A percentile compares a stretch with the other conserved stretches of the same genome.
These are phyloP conservation scores for Cyclotella atomus DNA, from an alignment of 108 stramenopile species.

Conservation along the genomic window DNA sequence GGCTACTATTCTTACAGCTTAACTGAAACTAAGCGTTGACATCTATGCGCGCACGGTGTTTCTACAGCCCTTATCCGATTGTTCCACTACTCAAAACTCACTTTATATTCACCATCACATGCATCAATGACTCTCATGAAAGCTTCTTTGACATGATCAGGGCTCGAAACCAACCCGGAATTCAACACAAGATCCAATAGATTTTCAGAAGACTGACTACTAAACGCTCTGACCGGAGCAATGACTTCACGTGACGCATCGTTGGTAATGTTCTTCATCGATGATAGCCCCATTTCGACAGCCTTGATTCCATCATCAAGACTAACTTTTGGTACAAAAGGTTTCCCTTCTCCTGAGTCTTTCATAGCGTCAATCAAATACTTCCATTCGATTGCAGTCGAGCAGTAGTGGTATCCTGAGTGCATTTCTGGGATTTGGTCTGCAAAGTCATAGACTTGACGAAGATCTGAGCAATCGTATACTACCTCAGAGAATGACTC, in stretches of 20 bases:
- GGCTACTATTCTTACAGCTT: too few species aligned
- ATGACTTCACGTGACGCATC: conserved; percentile 8
- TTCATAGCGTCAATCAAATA: conserved; percentile 63
- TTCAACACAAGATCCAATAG: conserved; percentile 35
- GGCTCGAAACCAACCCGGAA: conserved; percentile 7
- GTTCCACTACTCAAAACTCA: conserved; percentile 22
- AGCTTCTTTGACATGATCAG: conserved; percentile 16
- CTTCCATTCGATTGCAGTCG: conserved; percentile 85
- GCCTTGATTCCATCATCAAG: conserved; percentile 80
- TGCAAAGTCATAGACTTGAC: conserved; percentile 66
- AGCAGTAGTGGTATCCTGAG: conserved; percentile 82
- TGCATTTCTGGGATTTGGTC: conserved; percentile 67
- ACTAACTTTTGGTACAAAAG: conserved; percentile 67
- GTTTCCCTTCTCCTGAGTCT: conserved; percentile 39
- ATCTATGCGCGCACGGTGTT: too few species aligned
- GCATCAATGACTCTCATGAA: conserved; percentile 31
- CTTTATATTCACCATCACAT: conserved; percentile 28
- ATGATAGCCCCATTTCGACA: conserved; percentile 75
- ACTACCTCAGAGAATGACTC: conserved; percentile 57
- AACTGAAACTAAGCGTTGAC: too few species aligned
- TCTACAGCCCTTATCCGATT: too few species aligned
- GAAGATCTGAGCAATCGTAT: conserved; percentile 78
- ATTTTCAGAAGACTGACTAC: conserved; percentile 38
- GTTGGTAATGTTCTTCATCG: conserved; percentile 43
- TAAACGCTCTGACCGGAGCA: conserved; percentile 26